phyloP scores from a whole-genome alignment of 2,329 filamentous ascomycete genomes.

The Penicillium sp. region DNA sequence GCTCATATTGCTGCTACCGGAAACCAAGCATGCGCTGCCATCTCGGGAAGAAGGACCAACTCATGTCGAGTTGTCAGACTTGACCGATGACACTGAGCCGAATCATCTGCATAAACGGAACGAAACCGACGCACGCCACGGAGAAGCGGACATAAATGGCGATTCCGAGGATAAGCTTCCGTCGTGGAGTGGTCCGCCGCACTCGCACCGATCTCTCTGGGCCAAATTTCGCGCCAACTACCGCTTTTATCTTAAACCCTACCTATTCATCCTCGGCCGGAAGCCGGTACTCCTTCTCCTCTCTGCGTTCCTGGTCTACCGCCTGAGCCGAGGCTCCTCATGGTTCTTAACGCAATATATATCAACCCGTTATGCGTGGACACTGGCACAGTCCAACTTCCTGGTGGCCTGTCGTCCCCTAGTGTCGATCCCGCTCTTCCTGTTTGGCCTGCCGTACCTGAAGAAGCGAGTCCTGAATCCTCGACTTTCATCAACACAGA shows the following conservation, averaged over 20 bases:
- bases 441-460: conserved; percentile 44
- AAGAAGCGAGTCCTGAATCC: conserved; percentile 35
- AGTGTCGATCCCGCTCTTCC: conserved; percentile 48
- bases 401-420: conserved; percentile 48
- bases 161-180: conserved; percentile 15
- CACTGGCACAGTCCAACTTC: conserved; percentile 43
- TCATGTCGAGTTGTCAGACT: conserved; percentile 32
- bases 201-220: conserved; percentile 15
- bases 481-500: conserved; percentile 37
- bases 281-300: conserved; percentile 44
- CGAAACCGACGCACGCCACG: conserved; percentile 13
- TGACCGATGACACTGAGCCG: conserved; percentile 19
- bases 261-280: conserved; percentile 40
- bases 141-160: conserved; percentile 18
- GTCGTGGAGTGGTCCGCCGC: conserved; percentile 17
- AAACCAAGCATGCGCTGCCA: conserved; percentile 37
- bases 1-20: conserved; percentile 36
- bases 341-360: conserved; percentile 51
- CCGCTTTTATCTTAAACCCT: conserved; percentile 35
- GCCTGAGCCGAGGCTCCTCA: conserved; percentile 47
- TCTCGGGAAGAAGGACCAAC: conserved; percentile 9
- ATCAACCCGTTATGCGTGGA: conserved; percentile 50
- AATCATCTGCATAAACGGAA: conserved; percentile 13
- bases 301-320: conserved; percentile 47
- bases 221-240: conserved; percentile 18